Base-by-base conservation (phyloP, 225 moss, liverwort and hornwort species). In the Takakia lepidozioides region DNA sequence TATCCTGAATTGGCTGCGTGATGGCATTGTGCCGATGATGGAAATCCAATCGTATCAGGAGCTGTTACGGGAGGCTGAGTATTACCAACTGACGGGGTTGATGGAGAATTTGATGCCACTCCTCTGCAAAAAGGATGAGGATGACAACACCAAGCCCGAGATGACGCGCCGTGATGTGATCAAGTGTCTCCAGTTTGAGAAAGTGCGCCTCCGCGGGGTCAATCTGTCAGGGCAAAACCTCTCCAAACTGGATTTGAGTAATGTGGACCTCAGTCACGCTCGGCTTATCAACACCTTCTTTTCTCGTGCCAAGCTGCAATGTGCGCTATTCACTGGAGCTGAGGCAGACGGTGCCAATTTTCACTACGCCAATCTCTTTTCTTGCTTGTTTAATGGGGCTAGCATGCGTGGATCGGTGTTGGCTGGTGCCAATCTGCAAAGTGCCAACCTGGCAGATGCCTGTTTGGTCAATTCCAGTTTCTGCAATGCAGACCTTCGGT, bases 1-100 rank as follows among this genome's bases (percentile, higher is more conserved):
- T 48, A 78, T 98, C 43, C 67, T 98, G 63, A 98, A 98, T 60
- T 98, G 91, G 90, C 64, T 98, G 35, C 87, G 95, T 24, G 95
- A 98, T 61, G 91, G 91, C 38, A 75, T 82, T 18, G 66, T 90
- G 56, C 95, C 95, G 7, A 60, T 67, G 36, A 51, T 98, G 47
- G 87, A 98, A n/a, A 55, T 70, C 17, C 61, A 74, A 38, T 86
- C 75, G 20, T 90, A 84, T 52, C 82, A 90, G 47, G 95, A 98
- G 71, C 84, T 98, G 49, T 87, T 82, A 21, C 58, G 95, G 52
- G 95, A 98, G 61, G 95, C 90, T 18, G 84, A 98, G 60, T 98
- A 82, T 57, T 98, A 85, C 62, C 90, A 90, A 57, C 85, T 98
- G 49, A 72, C 59, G 80, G 70, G 62, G n/a, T 66, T 98, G 38